phyloP scores from a whole-genome alignment of 2,329 filamentous ascomycete genomes.

The Botrytis porri region DNA sequence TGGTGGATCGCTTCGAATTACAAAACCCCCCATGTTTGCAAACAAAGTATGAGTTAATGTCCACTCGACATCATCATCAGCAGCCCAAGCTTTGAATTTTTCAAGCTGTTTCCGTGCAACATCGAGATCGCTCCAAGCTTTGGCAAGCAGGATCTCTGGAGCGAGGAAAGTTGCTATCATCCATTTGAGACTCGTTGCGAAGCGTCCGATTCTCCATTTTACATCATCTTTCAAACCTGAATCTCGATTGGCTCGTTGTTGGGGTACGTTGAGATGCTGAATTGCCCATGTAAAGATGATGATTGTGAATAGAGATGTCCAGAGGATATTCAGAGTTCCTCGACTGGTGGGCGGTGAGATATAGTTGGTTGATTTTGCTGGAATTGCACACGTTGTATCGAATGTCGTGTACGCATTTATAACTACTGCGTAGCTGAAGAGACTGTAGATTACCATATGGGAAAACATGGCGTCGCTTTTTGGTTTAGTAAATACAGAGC shows the following conservation, averaged over 20 bases:
- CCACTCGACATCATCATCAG: slow-evolving; percentile 22
- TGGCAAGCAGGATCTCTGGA: slow-evolving; percentile 22
- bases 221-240: not conserved
- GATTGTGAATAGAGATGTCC: slow-evolving; percentile 27
- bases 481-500: not conserved
- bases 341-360: slow-evolving; percentile 24
- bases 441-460: not conserved
- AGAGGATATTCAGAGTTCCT: slow-evolving; percentile 30
- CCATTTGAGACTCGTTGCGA: slow-evolving; percentile 19
- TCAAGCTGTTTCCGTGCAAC: slow-evolving; percentile 5
- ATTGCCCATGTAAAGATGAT: slow-evolving; percentile 27
- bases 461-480: not conserved
- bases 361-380: not conserved
- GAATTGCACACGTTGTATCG: slow-evolving; percentile 11
- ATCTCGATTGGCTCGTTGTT: slow-evolving; percentile 1
- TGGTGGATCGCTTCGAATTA: slow-evolving; percentile 10
- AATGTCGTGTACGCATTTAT: slow-evolving; percentile 8
- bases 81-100: slow-evolving; percentile 13
- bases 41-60: slow-evolving; percentile 24
- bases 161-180: slow-evolving; percentile 22
- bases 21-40: slow-evolving; percentile 27
- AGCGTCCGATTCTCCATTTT: not conserved
- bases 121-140: slow-evolving; percentile 15
- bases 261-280: slow-evolving; percentile 30
- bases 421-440: not conserved